Percentiles rank a stretch among this genome's conserved stretches.
These are phyloP conservation scores for Entophlyctis luteolus DNA, from an alignment of 192 early-diverging fungal genomes.

Conservation along the genomic window DNA sequence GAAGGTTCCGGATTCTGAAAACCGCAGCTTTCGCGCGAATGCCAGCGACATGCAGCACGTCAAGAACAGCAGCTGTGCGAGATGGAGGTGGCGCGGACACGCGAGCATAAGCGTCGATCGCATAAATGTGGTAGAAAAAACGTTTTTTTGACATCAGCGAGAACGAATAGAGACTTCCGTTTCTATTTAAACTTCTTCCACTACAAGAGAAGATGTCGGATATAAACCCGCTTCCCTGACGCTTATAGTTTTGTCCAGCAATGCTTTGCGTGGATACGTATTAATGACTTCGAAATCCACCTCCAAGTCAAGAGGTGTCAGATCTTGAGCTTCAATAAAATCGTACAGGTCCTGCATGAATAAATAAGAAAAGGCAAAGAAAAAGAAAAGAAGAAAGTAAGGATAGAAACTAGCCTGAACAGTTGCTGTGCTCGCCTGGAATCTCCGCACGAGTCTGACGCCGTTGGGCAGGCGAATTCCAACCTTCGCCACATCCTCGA, in stretches of 20 bases:
- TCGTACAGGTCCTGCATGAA: conserved; percentile 52
- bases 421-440: conserved; percentile 52
- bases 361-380: not conserved
- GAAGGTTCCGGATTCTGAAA: not conserved
- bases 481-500: conserved; percentile 55
- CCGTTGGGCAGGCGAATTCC: conserved; percentile 77
- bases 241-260: conserved; percentile 42
- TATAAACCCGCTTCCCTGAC: conserved; percentile 71
- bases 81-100: no score
- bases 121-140: no score
- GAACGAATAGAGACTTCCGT: no score
- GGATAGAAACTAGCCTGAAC: no score
- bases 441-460: conserved; percentile 61
- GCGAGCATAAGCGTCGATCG: no score
- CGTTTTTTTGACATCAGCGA: no score
- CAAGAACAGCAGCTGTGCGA: no score
- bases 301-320: conserved; percentile 49
- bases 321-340: conserved; percentile 72
- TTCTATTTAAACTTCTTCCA: conserved; percentile 65
- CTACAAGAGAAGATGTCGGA: conserved; percentile 76
- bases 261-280: conserved; percentile 73
- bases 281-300: conserved; percentile 77
- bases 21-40: no score
- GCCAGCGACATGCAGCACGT: no score
- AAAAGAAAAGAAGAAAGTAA: no score